Base-by-base conservation (phyloP, 2,329 filamentous ascomycete species). In the Aureobasidium mangrovei region DNA sequence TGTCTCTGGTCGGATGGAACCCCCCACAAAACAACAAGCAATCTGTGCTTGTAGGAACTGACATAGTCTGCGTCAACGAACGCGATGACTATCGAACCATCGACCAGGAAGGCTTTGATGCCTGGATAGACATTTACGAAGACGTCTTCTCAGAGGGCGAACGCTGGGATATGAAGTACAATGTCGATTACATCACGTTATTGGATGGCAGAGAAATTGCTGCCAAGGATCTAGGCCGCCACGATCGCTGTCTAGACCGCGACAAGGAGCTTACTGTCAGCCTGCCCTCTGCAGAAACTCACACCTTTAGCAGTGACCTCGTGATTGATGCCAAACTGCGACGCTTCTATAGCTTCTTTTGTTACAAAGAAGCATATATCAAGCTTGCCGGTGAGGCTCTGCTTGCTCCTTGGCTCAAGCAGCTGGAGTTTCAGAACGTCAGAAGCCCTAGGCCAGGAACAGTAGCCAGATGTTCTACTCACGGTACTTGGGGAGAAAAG, bases 351-450 rank as follows among this genome's bases (percentile, higher is more conserved):
- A 79, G 85, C 1, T 80, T 86, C 56, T 91, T 86, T 84, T 88
- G 84, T 66, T 77, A 88, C 67, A 83, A 88, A 61, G 87, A 91
- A 71, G 83, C 86, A 0, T 91, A 88, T 65, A 83, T 91, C 68
- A 91, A 91, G 77, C 82, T 91, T 72, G 86, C 85, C 31, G 87
- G 87, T 28, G 85, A 91, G 62, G 87, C 85, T 0, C 74, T 91
- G 56, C 73, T 90, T 7, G 87, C 87, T 0, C 74, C 75, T 3
- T 91, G 87, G 87, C 74, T 91, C 46, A 73, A 72, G 48, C 79
- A 85, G 47, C 71, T 91, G 7, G 84, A 90, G 62, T 88, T 91
- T 64, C 72, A 75, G 56, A 71, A 75, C 46, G 85, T 88, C 51
- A 72, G 74, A 48, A 78, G 83, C 46, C 83, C 84, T 9, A 65